Evolutionary conservation across 306 rosid species (phyloP).

Genomic region (Mimosa pudica): DNA sequence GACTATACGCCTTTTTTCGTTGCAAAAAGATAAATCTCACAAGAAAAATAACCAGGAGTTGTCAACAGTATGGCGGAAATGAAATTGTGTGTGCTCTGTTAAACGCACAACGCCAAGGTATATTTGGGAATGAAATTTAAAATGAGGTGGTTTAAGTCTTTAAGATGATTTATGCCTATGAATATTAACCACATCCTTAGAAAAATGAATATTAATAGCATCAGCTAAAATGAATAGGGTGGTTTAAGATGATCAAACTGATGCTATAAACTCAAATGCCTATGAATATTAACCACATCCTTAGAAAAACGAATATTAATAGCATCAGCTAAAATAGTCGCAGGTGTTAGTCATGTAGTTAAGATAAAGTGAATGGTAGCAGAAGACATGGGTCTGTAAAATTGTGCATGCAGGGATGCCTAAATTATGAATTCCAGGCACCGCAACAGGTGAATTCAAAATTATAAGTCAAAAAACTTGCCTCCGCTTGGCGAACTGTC

Average conservation of each 20-base stretch:
- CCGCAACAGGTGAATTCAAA: constrained; percentile 19
- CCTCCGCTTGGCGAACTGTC: constrained; percentile 71
- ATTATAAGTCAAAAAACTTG: constrained; percentile 45
- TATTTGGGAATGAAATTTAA: not conserved
- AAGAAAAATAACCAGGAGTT: not conserved
- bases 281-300: not conserved
- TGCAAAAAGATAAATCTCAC: not conserved
- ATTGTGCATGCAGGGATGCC: constrained; percentile 16
- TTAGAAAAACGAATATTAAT: not conserved
- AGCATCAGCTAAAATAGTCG: not conserved
- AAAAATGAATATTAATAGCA: not conserved
- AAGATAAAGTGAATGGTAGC: not conserved
- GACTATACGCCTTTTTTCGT: not conserved
- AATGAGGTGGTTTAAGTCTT: not conserved
- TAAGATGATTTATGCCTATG: not conserved
- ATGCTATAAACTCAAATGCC: not conserved
- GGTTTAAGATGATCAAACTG: not conserved
- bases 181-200: constrained; percentile 4
- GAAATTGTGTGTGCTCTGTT: not conserved
- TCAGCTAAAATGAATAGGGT: not conserved
- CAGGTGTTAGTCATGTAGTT: not conserved
- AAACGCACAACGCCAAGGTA: not conserved
- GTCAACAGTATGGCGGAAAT: not conserved
- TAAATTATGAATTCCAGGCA: constrained; percentile 10
- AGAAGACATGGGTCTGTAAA: constrained; percentile 10